Conservation (phyloP, 768 basidiomycete species). For the Exidia glandulosa region DNA sequence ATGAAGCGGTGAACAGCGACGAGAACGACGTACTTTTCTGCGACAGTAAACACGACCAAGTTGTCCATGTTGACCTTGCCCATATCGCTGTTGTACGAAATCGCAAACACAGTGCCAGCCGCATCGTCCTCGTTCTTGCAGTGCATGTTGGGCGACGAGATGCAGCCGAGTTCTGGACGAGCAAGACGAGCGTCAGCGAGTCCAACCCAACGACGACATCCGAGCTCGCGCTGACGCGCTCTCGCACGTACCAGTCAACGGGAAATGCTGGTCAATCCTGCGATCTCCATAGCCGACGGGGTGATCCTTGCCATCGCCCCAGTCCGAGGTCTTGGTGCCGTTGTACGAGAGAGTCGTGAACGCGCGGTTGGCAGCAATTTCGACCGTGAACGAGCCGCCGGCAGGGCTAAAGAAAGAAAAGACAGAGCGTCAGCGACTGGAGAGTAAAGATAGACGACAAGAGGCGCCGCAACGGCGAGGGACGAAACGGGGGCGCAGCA, state of each 20-base stretch:
- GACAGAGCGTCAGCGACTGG: background rate
- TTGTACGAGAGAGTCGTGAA: slow-evolving; percentile 2
- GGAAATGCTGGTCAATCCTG: background rate
- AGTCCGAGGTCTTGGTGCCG: background rate
- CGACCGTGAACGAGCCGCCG: slow-evolving; percentile 2
- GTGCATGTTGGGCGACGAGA: background rate
- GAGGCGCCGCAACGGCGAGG: background rate
- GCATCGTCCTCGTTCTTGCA: background rate
- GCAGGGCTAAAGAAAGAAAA: background rate
- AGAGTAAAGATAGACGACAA: too few relatives aligned
- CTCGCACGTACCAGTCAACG: background rate
- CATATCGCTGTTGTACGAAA: slow-evolving; percentile 3
- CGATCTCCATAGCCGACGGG: background rate
- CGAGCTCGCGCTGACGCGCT: background rate
- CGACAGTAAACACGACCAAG: slow-evolving; percentile 4
- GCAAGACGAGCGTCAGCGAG: too few relatives aligned
- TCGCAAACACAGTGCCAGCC: slow-evolving; percentile 2
- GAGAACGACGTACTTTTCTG: background rate
- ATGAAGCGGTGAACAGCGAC: too few relatives aligned
- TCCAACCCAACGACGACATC: too few relatives aligned
- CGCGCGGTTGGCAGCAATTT: slow-evolving; percentile 2
- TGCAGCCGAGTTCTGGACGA: background rate
- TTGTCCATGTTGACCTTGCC: slow-evolving; percentile 2
- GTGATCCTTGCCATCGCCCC: slow-evolving; percentile 4
- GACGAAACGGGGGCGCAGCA: too few relatives aligned